Base-by-base conservation (phyloP, 2,329 filamentous ascomycete species). In the Fusarium chaquense region DNA sequence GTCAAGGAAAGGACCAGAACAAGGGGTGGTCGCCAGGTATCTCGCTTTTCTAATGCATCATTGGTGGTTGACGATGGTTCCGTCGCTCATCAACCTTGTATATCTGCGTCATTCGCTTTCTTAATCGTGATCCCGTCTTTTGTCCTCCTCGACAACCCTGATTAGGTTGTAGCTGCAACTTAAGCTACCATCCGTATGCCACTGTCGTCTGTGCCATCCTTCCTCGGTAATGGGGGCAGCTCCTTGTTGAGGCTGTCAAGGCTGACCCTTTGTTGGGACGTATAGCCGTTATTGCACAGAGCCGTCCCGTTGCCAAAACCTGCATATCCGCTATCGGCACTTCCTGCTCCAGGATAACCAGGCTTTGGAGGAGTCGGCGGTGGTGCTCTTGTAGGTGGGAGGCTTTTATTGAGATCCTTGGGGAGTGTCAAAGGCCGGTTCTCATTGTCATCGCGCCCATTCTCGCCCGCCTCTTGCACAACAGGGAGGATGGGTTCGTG, bases 391-490 rank as follows among this genome's bases (percentile, higher is more conserved):
- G 84, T 86, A 3, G 85, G 85, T 11, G 84, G 83, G 6, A 78
- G 71, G 13, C 74, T 65, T 41, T 72, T 69, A 40, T 73, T 71
- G 47, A 59, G 58, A 16, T 79, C 76, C 62, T 83, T 85, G 18
- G 79, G 79, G 0, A 84, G 82, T 4, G 83, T 84, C 33, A 77
- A 62, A 2, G 83, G 82, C 28, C 82, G 80, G 13, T 46, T 76
- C 65, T 73, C 73, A 46, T 72, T 77, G 47, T 86, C 87, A 61
- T 82, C 67, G 22, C 67, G 68, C 13, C 67, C 67, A 38, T 69
- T 90, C 78, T 98, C 95, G 7, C 89, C 92, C n/a, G 89, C 91
- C 80, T 98, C 95, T 72, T 97, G 93, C 9, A 98, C 94, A 12
- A 98, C 90, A 0, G 95, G 95, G 3, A 98, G 82, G 2, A 81